Base-by-base conservation (phyloP, 2,329 filamentous ascomycete genomes). In the Colletotrichum spinosum region DNA sequence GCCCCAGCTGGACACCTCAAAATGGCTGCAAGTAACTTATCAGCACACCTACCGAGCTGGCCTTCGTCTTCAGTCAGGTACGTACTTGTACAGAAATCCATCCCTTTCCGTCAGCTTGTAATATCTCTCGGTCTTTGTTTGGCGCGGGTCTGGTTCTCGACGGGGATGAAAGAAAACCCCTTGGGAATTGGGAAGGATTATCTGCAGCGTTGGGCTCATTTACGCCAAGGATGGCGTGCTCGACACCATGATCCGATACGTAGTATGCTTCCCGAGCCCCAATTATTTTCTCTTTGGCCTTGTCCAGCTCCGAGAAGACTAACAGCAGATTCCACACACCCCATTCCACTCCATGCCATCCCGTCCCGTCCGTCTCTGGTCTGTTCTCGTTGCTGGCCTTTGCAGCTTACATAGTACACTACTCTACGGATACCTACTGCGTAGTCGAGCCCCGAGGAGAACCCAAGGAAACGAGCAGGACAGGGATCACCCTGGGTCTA, bases 171-270 rank as follows among this genome's bases (percentile, higher is more conserved):
- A 25, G 25, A 25, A 25, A 25, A 2, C 25, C 25, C 25, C 25
- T 52, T 15, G 44, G 15, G 15, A 15, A 46, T 15, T 2, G 46
- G 56, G 56, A 56, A 55, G 56, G 50, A 54, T 49, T 25, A 37
- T 39, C 25, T 58, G 55, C 38, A 46, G 39, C 45, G 58, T 55
- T 65, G 52, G 58, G 52, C 62, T 65, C 62, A 65, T 65, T 65
- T 62, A 15, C 62, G 62, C 62, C 62, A 65, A 65, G 62, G 41
- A 65, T 65, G 46, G 62, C 62, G 62, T 65, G 62, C 62, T 65
- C 58, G n/a, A 62, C 58, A 62, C 58, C 62, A 65, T 65, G 39
- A 42, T 65, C 62, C 62, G 56, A 65, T 25, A 25, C 25, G 25
- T 25, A 25, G 25, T 56, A 62, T 65, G 62, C 58, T 56, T 53